Conservation (phyloP, 2,329 filamentous ascomycete species). For the Trematosphaeria pertusa region DNA sequence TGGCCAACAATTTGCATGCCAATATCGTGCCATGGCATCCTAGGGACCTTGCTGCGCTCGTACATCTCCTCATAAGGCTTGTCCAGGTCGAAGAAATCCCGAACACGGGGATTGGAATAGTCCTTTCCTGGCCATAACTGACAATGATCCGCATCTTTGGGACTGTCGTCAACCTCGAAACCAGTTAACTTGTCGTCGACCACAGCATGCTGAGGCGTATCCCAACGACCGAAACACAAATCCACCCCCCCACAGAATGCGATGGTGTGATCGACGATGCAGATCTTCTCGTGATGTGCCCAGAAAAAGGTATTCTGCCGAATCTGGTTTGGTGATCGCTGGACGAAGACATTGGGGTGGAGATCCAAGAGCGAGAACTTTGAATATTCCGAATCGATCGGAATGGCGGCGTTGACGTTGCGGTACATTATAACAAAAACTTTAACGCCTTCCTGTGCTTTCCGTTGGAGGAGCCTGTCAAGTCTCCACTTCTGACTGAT, state of each 20-base stretch:
- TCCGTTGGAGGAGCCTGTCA: slow-evolving; percentile 89
- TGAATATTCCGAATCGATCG: slow-evolving; percentile 97
- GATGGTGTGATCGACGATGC: slow-evolving; percentile 92
- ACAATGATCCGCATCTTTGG: slow-evolving; percentile 90
- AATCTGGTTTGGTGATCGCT: slow-evolving; percentile 95
- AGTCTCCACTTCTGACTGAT: slow-evolving; percentile 99
- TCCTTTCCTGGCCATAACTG: slow-evolving; percentile 98
- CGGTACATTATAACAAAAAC: slow-evolving; percentile 97
- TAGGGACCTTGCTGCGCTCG: slow-evolving; percentile 82
- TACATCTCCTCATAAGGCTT: slow-evolving; percentile 99
- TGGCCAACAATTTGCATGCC: slow-evolving; percentile 98
- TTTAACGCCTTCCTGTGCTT: slow-evolving; percentile 94
- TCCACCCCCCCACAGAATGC: slow-evolving; percentile 96
- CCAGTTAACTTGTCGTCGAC: slow-evolving; percentile 94
- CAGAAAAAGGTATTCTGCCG: slow-evolving; percentile 99
- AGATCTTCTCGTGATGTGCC: slow-evolving; percentile 98
- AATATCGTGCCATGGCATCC: slow-evolving; percentile 99
- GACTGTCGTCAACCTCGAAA: slow-evolving; percentile 76
- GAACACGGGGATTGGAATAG: slow-evolving; percentile 94
- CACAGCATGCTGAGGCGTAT: slow-evolving; percentile 89
- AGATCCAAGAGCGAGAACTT: slow-evolving; percentile 95
- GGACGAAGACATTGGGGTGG: slow-evolving; percentile 94
- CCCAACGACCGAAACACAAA: slow-evolving; percentile 96
- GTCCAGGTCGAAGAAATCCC: slow-evolving; percentile 91
- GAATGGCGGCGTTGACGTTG: slow-evolving; percentile 95